Evolutionary conservation across 345 rosid genomes (phyloP).

Genomic region (Linum lewisii): DNA sequence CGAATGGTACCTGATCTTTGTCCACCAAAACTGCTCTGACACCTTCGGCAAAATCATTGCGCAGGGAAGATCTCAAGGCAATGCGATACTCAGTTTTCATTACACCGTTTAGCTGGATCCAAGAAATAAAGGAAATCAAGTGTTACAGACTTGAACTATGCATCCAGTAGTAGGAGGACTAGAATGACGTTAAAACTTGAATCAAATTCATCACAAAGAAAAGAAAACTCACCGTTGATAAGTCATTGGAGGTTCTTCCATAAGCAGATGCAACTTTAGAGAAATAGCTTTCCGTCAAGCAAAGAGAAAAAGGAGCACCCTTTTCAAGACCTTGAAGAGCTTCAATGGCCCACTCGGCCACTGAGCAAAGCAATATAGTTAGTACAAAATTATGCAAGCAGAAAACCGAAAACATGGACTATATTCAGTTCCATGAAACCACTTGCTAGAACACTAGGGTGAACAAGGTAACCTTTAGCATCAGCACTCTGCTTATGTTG

Average conservation of each 20-base stretch:
- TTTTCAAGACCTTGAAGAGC: constrained; percentile 72
- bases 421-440: no score
- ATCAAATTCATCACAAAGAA: background rate
- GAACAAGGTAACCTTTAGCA: constrained; percentile 38
- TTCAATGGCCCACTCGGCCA: constrained; percentile 74
- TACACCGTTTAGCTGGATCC: constrained; percentile 55
- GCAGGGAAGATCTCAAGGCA: constrained; percentile 60
- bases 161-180: no score
- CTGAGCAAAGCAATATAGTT: constrained; percentile 22
- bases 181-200: background rate
- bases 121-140: constrained; percentile 5
- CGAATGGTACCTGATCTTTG: constrained; percentile 78
- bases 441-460: background rate
- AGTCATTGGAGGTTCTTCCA: constrained; percentile 40
- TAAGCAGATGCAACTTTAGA: constrained; percentile 61
- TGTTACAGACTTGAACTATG: constrained; percentile 1
- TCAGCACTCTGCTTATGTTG: constrained; percentile 50
- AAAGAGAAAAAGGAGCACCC: constrained; percentile 92
- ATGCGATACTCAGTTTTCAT: constrained; percentile 88
- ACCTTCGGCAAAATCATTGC: constrained; percentile 76
- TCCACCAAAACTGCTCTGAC: constrained; percentile 90
- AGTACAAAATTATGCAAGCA: background rate
- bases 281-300: constrained; percentile 60
- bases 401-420: background rate
- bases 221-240: constrained; percentile 49